A percentile compares a stretch with the other conserved stretches of the same genome.
These are phyloP conservation scores for Teratosphaeria nubilosa DNA, from an alignment of 2,329 filamentous ascomycete genomes.

Conservation along the genomic window DNA sequence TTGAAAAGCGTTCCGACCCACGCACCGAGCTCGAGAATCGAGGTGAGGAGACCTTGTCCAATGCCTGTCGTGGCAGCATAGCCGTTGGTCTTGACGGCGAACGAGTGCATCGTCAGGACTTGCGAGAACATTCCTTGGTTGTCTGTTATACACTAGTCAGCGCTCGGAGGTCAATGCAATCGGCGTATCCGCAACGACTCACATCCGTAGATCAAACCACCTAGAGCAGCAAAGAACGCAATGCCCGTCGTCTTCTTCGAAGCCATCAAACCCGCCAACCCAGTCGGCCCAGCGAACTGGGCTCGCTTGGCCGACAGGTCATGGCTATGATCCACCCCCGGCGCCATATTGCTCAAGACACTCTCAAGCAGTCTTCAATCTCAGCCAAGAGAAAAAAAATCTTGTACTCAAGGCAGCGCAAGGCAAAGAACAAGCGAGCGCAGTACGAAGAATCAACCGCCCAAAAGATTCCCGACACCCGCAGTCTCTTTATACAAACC, in stretches of 20 bases:
- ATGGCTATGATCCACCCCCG: background rate
- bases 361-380: background rate
- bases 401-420: background rate
- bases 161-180: background rate
- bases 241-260: slow-evolving; percentile 16
- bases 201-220: slow-evolving; percentile 20
- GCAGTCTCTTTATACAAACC: background rate
- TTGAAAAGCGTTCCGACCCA: slow-evolving; percentile 65
- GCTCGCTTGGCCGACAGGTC: slow-evolving; percentile 13
- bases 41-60: slow-evolving; percentile 12
- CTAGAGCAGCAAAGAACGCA: slow-evolving; percentile 18
- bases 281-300: slow-evolving; percentile 14
- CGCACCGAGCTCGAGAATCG: slow-evolving; percentile 13
- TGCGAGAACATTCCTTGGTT: slow-evolving; percentile 20
- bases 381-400: background rate
- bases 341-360: background rate
- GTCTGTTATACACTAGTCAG: slow-evolving; percentile 6
- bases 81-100: slow-evolving; percentile 10
- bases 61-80: slow-evolving; percentile 10
- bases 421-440: background rate
- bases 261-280: slow-evolving; percentile 14
- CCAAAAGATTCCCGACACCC: background rate
- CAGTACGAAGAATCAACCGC: background rate
- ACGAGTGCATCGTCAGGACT: slow-evolving; percentile 16
- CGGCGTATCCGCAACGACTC: slow-evolving; percentile 2